These are phyloP conservation scores for Phaffomyces thermotolerans DNA, from an alignment of 805 yeast species.

Conservation along the genomic window DNA sequence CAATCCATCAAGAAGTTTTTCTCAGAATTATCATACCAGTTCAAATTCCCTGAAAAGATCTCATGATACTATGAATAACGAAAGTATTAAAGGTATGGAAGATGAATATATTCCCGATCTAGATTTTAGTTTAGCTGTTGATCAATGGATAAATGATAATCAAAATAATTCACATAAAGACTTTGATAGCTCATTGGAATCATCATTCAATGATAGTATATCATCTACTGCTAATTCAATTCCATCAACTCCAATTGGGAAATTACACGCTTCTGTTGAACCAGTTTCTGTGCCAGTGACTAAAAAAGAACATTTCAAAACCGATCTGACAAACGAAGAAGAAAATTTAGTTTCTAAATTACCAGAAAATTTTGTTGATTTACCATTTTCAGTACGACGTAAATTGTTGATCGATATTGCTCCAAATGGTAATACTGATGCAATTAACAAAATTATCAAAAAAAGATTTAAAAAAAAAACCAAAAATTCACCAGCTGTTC, in stretches of 20 bases:
- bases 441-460: conserved; percentile 21
- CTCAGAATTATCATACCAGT: conserved; percentile 12
- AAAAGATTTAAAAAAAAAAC: conserved; percentile 20
- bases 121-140: conserved; percentile 43
- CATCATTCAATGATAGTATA: conserved; percentile 8
- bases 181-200: conserved; percentile 13
- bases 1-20: conserved; percentile 9
- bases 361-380: conserved; percentile 46
- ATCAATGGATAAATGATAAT: conserved; percentile 34
- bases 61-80: neutral
- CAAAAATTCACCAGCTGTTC: conserved; percentile 21
- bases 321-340: conserved; percentile 21
- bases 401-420: conserved; percentile 30
- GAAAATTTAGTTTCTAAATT: conserved; percentile 27
- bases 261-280: conserved; percentile 27
- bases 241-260: conserved; percentile 20
- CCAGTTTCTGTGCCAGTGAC: conserved; percentile 31
- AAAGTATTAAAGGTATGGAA: conserved; percentile 40
- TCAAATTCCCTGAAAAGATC: conserved; percentile 4
- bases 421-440: conserved; percentile 28
- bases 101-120: conserved; percentile 76
- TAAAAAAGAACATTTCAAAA: conserved; percentile 4
- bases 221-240: conserved; percentile 11
- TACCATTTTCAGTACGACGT: conserved; percentile 57
- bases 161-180: conserved; percentile 1